Evolutionary conservation across 169 alveolate species (phyloP), one percentile per base, ranked within the genome.

Genomic region (Eimeria nieschulzi): DNA sequence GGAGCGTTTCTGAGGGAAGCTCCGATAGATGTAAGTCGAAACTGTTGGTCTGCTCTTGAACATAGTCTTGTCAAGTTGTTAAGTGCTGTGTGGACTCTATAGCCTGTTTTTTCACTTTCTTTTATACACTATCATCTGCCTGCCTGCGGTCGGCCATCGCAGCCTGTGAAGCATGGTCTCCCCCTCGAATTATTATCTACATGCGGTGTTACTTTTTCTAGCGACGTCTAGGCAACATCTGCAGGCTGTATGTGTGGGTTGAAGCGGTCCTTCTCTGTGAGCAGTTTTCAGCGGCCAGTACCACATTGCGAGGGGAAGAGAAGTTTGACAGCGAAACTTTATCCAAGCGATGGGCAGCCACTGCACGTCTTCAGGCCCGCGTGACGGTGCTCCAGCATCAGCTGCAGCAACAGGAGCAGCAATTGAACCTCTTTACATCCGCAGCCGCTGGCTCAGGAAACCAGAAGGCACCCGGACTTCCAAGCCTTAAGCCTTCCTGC

Each of bases 311-410:
- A 12, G 73, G 73, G 75, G 73, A 59, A 10, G 87, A 79, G 39
- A 56, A 70, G 72, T 53, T 84, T 23, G 91, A 84, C 83, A 66
- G 73, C 54, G 91, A 84, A n/a, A 71, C 82, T 1, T 46, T 84
- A 6, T 83, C 91, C 15, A 71, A 72, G 91, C 71, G 91, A 23
- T 84, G 91, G 91, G 91, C 73, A 0, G 91, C 83, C 5, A 84
- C 91, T 1, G 91, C 91, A 15, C 91, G 91, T 25, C 75, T 84
- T 2, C 91, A 84, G 75, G 91, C 91, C 1, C 53, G 73, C 5
- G 83, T 84, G 73, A 70, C 91, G 10, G 61, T 17, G 54, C 83
- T 84, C 59, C 91, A 84, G 83, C 61, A 55, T 23, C 91, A 84
- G 83, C 63, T 84, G 61, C 56, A 26, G 55, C 91, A 70, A 46